Conservation (phyloP, 2,329 filamentous ascomycete genomes). For the Incumbomyces lentus region DNA sequence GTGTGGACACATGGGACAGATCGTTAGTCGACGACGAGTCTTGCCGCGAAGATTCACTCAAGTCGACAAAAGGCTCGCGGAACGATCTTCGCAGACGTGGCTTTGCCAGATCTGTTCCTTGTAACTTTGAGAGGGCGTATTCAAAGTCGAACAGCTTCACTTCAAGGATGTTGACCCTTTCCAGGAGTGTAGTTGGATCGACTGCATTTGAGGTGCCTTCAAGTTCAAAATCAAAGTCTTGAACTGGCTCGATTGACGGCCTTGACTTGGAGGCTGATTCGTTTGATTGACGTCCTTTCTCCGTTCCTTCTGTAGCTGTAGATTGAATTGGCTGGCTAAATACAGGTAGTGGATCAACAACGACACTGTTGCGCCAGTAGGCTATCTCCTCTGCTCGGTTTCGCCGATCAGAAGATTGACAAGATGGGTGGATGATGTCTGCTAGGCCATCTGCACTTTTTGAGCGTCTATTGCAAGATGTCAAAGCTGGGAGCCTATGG, state of each 20-base stretch:
- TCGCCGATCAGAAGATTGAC: slow-evolving; percentile 30
- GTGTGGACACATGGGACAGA: slow-evolving; percentile 15
- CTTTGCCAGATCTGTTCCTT: slow-evolving; percentile 24
- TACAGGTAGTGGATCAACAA: slow-evolving; percentile 21
- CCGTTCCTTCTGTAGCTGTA: not conserved
- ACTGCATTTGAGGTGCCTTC: slow-evolving; percentile 23
- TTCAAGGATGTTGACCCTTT: slow-evolving; percentile 39
- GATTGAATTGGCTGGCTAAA: not conserved
- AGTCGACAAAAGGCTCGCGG: slow-evolving; percentile 8
- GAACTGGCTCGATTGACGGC: slow-evolving; percentile 11
- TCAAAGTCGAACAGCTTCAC: slow-evolving; percentile 42
- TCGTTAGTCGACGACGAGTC: slow-evolving; percentile 7
- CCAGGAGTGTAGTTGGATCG: slow-evolving; percentile 31
- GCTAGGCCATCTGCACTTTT: slow-evolving; percentile 34
- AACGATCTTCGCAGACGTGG: slow-evolving; percentile 9
- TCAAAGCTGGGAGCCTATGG: not conserved
- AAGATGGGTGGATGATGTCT: slow-evolving; percentile 22
- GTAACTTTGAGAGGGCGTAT: slow-evolving; percentile 39
- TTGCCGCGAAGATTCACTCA: not conserved
- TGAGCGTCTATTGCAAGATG: slow-evolving; percentile 30
- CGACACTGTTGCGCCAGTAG: slow-evolving; percentile 27
- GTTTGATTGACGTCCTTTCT: not conserved
- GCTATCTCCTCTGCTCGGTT: slow-evolving; percentile 32
- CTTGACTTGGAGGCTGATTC: not conserved
- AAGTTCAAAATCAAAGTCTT: slow-evolving; percentile 22